phyloP scores from a whole-genome alignment of 1,284 basidiomycete species.

The Ustilago shanxiensis region DNA sequence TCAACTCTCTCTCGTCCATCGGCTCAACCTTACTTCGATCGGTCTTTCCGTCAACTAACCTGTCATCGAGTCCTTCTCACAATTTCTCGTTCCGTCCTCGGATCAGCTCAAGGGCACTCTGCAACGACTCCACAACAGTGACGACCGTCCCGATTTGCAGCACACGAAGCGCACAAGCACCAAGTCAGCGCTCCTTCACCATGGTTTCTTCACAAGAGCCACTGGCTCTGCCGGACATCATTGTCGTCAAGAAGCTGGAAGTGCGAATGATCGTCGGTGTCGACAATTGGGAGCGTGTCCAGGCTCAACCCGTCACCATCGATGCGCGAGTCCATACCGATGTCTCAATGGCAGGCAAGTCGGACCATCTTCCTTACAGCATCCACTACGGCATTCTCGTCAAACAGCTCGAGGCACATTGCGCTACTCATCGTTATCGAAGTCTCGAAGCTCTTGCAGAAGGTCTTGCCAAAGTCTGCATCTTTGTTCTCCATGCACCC shows the following conservation, averaged over 20 bases:
- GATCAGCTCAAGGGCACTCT: neutral
- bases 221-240: slow-evolving; percentile 56
- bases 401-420: slow-evolving; percentile 66
- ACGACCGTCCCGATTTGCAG: no score
- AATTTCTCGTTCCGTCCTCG: neutral
- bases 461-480: slow-evolving; percentile 72
- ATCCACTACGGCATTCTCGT: slow-evolving; percentile 71
- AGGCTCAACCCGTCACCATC: slow-evolving; percentile 76
- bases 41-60: slow-evolving; percentile 12
- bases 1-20: neutral
- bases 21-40: slow-evolving; percentile 7
- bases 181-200: slow-evolving; percentile 5
- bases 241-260: slow-evolving; percentile 58
- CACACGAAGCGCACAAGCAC: slow-evolving; percentile 1
- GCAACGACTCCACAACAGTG: neutral
- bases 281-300: slow-evolving; percentile 65
- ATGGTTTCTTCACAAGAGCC: slow-evolving; percentile 22
- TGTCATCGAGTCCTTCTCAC: neutral
- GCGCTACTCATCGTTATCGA: slow-evolving; percentile 44
- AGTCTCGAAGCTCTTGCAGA: slow-evolving; percentile 61
- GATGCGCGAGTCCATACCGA: slow-evolving; percentile 76
- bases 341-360: slow-evolving; percentile 74
- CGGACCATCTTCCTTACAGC: slow-evolving; percentile 76
- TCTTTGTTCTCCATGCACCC: slow-evolving; percentile 71
- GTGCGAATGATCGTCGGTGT: slow-evolving; percentile 65